These are phyloP conservation scores for Lipomyces sp. DNA, from an alignment of 805 yeast genomes.

Conservation along the genomic window DNA sequence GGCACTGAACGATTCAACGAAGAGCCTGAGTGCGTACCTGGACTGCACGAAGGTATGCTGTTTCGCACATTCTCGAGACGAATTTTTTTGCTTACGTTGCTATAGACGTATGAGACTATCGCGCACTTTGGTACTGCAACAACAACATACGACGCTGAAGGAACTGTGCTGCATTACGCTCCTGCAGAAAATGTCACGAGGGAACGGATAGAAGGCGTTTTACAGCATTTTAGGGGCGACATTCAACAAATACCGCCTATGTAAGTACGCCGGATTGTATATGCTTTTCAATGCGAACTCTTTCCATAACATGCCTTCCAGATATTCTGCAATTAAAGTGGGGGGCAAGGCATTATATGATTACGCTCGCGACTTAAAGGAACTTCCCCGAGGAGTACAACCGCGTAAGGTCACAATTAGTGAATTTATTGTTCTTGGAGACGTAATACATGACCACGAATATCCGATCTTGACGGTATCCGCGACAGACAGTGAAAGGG, in stretches of 20 bases:
- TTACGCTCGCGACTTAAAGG: conserved; percentile 83
- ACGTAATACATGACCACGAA: conserved; percentile 54
- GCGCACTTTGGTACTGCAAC: conserved; percentile 89
- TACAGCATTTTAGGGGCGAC: conserved; percentile 71
- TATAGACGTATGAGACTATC: conserved; percentile 59
- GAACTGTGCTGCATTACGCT: conserved; percentile 64
- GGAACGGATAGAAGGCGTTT: conserved; percentile 49
- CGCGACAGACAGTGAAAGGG: conserved; percentile 39
- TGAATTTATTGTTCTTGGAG: conserved; percentile 50
- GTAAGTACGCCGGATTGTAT: conserved; percentile 36
- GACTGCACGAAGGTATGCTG: conserved; percentile 61
- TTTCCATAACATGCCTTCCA: not conserved
- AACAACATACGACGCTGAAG: conserved; percentile 91
- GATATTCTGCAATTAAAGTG: conserved; percentile 81
- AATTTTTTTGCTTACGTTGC: not conserved
- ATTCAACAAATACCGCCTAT: conserved; percentile 91
- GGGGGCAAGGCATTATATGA: conserved; percentile 92
- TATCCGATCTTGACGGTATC: conserved; percentile 42
- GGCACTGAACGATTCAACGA: conserved; percentile 93
- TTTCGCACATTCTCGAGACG: not conserved
- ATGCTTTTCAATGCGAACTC: no score
- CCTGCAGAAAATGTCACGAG: conserved; percentile 55
- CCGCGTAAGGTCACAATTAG: conserved; percentile 65
- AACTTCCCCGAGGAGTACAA: conserved; percentile 80
- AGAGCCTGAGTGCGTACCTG: conserved; percentile 65